Evolutionary conservation across 768 basidiomycete genomes (phyloP).

Genomic region (Pleurotus platypus): DNA sequence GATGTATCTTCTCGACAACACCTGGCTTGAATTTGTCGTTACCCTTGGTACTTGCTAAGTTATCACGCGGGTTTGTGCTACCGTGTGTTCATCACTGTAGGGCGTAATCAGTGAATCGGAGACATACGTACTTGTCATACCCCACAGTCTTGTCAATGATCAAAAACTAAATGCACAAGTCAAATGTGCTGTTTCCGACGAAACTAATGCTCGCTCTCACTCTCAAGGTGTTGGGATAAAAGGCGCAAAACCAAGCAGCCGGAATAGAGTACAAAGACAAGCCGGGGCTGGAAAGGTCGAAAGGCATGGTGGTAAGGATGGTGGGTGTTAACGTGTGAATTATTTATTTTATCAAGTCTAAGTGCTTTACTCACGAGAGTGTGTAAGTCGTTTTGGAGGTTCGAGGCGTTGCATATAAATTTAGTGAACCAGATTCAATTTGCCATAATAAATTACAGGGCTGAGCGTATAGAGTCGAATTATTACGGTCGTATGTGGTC

Average conservation of each 20-base stretch:
- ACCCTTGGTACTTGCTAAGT: constrained; percentile 15
- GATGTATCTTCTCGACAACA: constrained; percentile 19
- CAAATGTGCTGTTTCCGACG: no score
- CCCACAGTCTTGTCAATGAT: constrained; percentile 23
- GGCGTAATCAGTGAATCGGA: background rate
- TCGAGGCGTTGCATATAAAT: no score
- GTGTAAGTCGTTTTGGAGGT: no score
- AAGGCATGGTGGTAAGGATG: background rate
- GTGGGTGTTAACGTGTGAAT: no score
- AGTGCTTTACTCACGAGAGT: no score
- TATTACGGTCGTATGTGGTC: no score
- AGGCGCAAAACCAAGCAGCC: constrained; percentile 20
- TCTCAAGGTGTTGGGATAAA: constrained; percentile 20
- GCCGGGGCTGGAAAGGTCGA: background rate
- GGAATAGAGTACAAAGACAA: constrained; percentile 24
- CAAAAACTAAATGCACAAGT: constrained; percentile 12
- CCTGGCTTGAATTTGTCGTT: constrained; percentile 22
- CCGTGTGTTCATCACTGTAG: background rate
- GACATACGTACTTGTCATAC: constrained; percentile 29
- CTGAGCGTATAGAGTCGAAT: no score
- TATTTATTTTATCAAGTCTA: no score
- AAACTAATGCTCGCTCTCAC: constrained; percentile 3
- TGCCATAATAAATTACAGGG: no score
- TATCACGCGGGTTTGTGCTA: constrained; percentile 29
- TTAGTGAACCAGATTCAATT: no score